Evolutionary conservation across 169 alveolate genomes (phyloP).

Genomic region (Eimeria zaria): DNA sequence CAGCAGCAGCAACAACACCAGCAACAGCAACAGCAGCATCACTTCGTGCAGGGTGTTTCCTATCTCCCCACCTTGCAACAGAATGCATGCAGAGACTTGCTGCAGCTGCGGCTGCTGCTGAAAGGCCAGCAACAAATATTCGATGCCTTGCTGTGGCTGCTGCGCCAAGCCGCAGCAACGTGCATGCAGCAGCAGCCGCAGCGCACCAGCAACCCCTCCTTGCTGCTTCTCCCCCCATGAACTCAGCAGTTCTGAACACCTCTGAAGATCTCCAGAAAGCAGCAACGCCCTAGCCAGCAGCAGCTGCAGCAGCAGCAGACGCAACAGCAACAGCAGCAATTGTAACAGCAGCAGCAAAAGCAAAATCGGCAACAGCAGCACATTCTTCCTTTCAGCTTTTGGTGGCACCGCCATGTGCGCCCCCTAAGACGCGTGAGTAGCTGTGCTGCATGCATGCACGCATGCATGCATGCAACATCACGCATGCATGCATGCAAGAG

Average conservation of each 20-base stretch:
- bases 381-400: too few species aligned
- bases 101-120: constrained; percentile 12
- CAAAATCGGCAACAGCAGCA: not conserved
- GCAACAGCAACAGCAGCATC: too few species aligned
- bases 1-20: too few species aligned
- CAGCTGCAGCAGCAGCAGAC: not conserved
- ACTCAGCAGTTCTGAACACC: constrained; percentile 4
- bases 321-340: not conserved
- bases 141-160: constrained; percentile 15
- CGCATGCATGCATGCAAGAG: too few species aligned
- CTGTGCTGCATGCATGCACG: too few species aligned
- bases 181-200: constrained; percentile 51
- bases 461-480: too few species aligned
- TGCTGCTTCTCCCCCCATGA: not conserved
- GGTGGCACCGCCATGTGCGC: too few species aligned
- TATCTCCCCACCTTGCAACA: constrained; percentile 43
- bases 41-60: too few species aligned
- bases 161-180: not conserved
- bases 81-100: constrained; percentile 7
- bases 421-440: not conserved
- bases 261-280: constrained; percentile 17
- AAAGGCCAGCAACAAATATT: constrained; percentile 19
- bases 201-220: not conserved
- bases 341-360: not conserved
- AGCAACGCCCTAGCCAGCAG: constrained; percentile 24